Percentiles rank a stretch among this genome's conserved stretches.
Evolutionary conservation across 768 basidiomycete species (phyloP).

Genomic region (Podaxis sp.): DNA sequence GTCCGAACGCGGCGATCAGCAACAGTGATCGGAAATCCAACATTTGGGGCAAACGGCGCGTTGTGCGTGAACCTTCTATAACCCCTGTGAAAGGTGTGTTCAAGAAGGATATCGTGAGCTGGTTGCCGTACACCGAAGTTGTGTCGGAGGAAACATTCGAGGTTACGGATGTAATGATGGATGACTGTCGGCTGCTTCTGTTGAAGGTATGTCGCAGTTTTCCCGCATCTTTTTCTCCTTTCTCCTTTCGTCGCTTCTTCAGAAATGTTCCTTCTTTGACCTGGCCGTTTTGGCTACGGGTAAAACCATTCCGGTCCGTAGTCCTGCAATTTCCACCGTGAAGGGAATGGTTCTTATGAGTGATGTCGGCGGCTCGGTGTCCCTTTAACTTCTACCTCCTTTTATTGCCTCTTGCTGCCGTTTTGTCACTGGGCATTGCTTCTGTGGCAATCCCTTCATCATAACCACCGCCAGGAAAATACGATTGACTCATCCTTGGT

Average conservation of each 20-base stretch:
- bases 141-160: conserved; percentile 47
- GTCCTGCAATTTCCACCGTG: too few species aligned
- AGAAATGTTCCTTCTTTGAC: not conserved
- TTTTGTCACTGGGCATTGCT: too few species aligned
- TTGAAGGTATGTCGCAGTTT: conserved; percentile 39
- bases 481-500: not conserved
- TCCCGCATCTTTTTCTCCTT: not conserved
- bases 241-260: not conserved
- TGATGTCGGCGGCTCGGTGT: too few species aligned
- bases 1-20: not conserved
- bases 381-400: too few species aligned
- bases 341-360: too few species aligned
- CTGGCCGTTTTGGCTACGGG: not conserved
- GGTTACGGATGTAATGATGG: conserved; percentile 60
- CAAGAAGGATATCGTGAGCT: conserved; percentile 44
- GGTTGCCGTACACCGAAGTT: conserved; percentile 51
- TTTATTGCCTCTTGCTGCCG: too few species aligned
- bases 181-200: conserved; percentile 48
- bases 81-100: conserved; percentile 47
- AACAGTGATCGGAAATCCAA: conserved; percentile 3
- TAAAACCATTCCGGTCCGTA: too few species aligned
- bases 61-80: conserved; percentile 42
- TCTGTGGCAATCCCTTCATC: not conserved
- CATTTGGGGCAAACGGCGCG: conserved; percentile 31
- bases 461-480: not conserved